Conservation (phyloP, 2,329 filamentous ascomycete species). For the Clarireedia hainanense region DNA sequence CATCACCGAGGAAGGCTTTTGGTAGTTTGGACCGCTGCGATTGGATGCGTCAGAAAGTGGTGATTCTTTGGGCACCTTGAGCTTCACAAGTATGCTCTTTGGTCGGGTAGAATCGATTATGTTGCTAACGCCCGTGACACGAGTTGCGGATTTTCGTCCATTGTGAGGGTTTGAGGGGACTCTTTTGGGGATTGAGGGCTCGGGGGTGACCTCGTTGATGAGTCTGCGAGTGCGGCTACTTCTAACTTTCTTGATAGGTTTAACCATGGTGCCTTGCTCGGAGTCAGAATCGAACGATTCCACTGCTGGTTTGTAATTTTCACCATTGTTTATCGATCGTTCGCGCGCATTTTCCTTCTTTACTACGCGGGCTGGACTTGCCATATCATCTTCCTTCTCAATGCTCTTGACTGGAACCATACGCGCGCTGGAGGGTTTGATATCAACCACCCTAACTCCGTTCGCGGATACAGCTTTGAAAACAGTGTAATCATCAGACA, state of each 20-base stretch:
- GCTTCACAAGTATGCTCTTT: slow-evolving; percentile 9
- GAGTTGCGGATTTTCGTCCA: not conserved
- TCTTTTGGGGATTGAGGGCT: slow-evolving; percentile 7
- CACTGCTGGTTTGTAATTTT: slow-evolving; percentile 13
- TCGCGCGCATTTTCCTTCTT: slow-evolving; percentile 18
- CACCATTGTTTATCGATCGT: slow-evolving; percentile 16
- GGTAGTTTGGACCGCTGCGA: slow-evolving; percentile 13
- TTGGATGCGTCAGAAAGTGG: slow-evolving; percentile 16
- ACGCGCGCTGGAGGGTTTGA: not conserved
- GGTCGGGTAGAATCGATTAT: slow-evolving; percentile 11
- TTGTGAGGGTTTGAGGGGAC: not conserved
- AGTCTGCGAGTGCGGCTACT: slow-evolving; percentile 8
- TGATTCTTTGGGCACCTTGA: slow-evolving; percentile 7
- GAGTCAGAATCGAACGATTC: slow-evolving; percentile 15
- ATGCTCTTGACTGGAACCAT: not conserved
- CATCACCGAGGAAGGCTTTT: slow-evolving; percentile 6
- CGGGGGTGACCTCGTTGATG: slow-evolving; percentile 9
- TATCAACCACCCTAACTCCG: not conserved
- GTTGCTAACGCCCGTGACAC: slow-evolving; percentile 13
- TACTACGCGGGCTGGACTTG: not conserved
- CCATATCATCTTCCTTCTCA: not conserved
- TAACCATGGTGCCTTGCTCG: not conserved
- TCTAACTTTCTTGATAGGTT: not conserved
- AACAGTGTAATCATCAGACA: not conserved
- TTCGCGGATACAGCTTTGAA: not conserved